Evolutionary conservation across 768 basidiomycete genomes (phyloP), one percentile per base, ranked within the genome.

Genomic region (Mrakia blollopis): DNA sequence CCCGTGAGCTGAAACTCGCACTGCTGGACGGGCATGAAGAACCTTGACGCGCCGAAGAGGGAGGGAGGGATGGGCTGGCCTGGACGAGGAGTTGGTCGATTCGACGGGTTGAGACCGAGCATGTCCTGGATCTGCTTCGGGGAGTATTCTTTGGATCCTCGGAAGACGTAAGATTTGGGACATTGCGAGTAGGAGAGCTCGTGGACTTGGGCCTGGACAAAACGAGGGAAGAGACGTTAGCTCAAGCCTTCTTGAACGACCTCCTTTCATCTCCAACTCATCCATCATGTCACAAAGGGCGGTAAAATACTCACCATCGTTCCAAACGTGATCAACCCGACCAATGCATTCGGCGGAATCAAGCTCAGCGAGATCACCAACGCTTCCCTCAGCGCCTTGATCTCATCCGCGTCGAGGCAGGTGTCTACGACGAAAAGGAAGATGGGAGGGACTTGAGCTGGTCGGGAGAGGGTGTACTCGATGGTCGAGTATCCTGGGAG

Each of bases 401-500:
- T 87, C 83, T 98, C 97, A 41, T 97, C 94, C 78, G 93, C 92
- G 69, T 86, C 85, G 80, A 98, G 87, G 83, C 97, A 99, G 32
- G 95, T 98, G 83, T 98, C 96, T 70, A 99, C 90, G 73, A 98
- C 94, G 83, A 94, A 97, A 61, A 99, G 87, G 87, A 99, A 98
- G 84, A 98, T 89, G 72, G 97, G 96, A 6, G 96, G 95, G 63
- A 96, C 91, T 81, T 91, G 93, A 18, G 90, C 93, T 0, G 93
- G 91, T 78, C 96, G 89, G 35, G 91, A 87, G 67, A 98, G 91
- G n/a, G 96, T 98, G 86, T 99, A 99, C 85, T 99, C 97, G 85
- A 99, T 97, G 11, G 97, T 99, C 44, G 97, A 98, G 87, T 98
- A 98, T 85, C 97, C 94, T 82, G 96, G 94, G 54, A 98, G 85